Conservation (phyloP, 768 basidiomycete species). For the Psilocybe azurescens region DNA sequence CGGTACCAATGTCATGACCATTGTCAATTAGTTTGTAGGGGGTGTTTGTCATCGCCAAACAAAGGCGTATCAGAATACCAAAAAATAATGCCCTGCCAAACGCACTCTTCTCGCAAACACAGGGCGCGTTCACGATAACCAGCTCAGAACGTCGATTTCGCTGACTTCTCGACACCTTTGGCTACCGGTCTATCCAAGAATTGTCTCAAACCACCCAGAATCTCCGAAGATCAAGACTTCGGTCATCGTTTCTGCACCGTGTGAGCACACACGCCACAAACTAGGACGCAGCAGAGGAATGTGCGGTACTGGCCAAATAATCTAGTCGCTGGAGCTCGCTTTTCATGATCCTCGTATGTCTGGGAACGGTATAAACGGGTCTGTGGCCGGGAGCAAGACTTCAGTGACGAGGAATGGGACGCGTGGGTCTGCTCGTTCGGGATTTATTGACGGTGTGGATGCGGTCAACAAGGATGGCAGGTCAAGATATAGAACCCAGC, state of each 20-base stretch:
- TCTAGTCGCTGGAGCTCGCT: slow-evolving; percentile 12
- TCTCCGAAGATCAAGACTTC: slow-evolving; percentile 61
- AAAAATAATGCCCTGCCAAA: slow-evolving; percentile 50
- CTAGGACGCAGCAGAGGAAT: slow-evolving; percentile 7
- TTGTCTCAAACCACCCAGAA: slow-evolving; percentile 65
- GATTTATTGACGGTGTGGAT: slow-evolving; percentile 20
- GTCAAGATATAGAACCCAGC: slow-evolving; percentile 7
- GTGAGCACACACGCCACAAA: slow-evolving; percentile 12
- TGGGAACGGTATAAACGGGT: slow-evolving; percentile 14
- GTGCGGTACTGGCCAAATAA: neutral
- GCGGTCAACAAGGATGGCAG: slow-evolving; percentile 19
- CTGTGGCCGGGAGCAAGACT: slow-evolving; percentile 6
- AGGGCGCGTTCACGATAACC: slow-evolving; percentile 28
- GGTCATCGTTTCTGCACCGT: slow-evolving; percentile 15
- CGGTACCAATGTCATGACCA: neutral
- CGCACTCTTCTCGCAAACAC: slow-evolving; percentile 38
- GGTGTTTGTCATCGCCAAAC: slow-evolving; percentile 42
- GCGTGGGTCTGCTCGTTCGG: slow-evolving; percentile 13
- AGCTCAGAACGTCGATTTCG: slow-evolving; percentile 17
- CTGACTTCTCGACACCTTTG: slow-evolving; percentile 19
- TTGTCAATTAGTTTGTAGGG: neutral
- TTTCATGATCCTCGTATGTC: slow-evolving; percentile 15
- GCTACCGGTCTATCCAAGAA: slow-evolving; percentile 55
- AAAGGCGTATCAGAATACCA: slow-evolving; percentile 45
- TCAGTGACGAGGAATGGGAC: slow-evolving; percentile 10